Conservation (phyloP, 139 green algal species). For the Picochlorum sp. region DNA sequence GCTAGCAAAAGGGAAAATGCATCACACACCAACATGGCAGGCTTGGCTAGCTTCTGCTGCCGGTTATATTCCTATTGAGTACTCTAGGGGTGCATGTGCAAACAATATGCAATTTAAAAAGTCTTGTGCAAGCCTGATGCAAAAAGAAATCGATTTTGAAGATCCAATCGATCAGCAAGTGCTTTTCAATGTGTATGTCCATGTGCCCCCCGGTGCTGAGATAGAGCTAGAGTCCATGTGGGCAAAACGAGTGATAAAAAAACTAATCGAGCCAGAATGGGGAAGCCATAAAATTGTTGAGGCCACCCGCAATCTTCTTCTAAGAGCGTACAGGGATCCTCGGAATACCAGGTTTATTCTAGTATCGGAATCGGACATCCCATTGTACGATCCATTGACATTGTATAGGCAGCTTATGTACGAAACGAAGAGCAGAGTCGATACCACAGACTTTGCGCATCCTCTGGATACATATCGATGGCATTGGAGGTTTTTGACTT, state of each 20-base stretch:
- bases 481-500: not conserved
- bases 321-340: not conserved
- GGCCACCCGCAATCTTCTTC: not conserved
- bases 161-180: constrained; percentile 6
- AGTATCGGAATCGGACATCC: constrained; percentile 14
- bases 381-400: constrained; percentile 14
- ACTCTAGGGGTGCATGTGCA: not conserved
- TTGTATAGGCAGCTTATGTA: constrained; percentile 18
- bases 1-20: constrained; percentile 5
- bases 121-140: not conserved
- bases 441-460: not conserved
- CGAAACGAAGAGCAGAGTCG: not conserved
- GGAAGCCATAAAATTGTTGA: not conserved
- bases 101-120: not conserved
- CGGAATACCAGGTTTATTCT: constrained; percentile 9
- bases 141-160: not conserved
- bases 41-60: constrained; percentile 16
- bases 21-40: constrained; percentile 16
- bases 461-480: constrained; percentile 6
- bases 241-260: not conserved
- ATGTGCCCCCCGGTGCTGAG: constrained; percentile 8
- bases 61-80: constrained; percentile 7
- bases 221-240: not conserved
- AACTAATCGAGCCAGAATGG: constrained; percentile 6
- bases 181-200: constrained; percentile 31